Evolutionary conservation across 192 early-diverging fungal species (phyloP).

Genomic region (Backusella tuberculispora): DNA sequence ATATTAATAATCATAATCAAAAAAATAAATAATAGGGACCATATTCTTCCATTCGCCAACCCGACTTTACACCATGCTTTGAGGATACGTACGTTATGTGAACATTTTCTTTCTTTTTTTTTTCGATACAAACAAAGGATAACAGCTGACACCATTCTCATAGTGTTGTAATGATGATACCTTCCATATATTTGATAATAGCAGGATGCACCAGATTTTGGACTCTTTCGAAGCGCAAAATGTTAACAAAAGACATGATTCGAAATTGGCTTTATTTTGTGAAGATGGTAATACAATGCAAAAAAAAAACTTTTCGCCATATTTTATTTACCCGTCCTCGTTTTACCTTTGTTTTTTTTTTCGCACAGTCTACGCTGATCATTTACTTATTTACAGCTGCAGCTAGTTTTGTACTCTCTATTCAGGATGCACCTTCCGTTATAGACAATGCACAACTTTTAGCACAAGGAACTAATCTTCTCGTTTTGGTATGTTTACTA

Average conservation of each 20-base stretch:
- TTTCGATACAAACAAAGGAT: neutral
- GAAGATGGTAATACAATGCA: constrained; percentile 39
- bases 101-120: no score
- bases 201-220: constrained; percentile 47
- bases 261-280: constrained; percentile 40
- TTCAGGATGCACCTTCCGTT: neutral
- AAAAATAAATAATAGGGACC: constrained; percentile 33
- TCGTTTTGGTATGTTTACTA: constrained; percentile 35
- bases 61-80: constrained; percentile 38
- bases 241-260: constrained; percentile 31
- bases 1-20: no score
- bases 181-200: constrained; percentile 29
- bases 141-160: neutral
- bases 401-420: neutral
- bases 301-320: no score
- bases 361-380: constrained; percentile 28
- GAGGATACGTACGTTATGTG: constrained; percentile 33
- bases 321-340: neutral
- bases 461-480: constrained; percentile 25
- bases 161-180: constrained; percentile 17
- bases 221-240: constrained; percentile 33
- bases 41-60: constrained; percentile 13
- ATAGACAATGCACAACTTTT: constrained; percentile 31
- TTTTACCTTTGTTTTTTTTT: neutral
- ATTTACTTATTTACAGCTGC: constrained; percentile 22